Percentiles rank a stretch among this genome's conserved stretches.
Evolutionary conservation across 305 asterid genomes (phyloP).

Genomic region (Fraxinus sp.): DNA sequence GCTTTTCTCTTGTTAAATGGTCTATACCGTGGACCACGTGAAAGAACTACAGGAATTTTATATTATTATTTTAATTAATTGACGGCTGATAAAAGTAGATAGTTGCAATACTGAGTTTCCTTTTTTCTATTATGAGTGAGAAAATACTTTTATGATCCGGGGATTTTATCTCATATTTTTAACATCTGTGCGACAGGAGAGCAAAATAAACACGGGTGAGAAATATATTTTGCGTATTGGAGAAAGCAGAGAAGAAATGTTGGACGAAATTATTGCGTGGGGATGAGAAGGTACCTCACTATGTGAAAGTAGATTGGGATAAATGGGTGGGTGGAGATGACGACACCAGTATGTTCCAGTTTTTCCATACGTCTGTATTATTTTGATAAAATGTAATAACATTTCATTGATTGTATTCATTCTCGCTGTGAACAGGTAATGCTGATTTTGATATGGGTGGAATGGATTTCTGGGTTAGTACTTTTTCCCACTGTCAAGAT

Average conservation of each 20-base stretch:
- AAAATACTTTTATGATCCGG: not conserved
- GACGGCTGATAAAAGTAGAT: not conserved
- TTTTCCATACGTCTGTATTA: not conserved
- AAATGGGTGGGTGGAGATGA: slow-evolving; percentile 41
- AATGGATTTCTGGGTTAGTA: slow-evolving; percentile 86
- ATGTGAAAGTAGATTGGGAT: slow-evolving; percentile 92
- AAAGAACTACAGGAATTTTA: not conserved
- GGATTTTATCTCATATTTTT: not conserved
- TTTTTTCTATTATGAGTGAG: not conserved
- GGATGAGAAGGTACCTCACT: slow-evolving; percentile 73
- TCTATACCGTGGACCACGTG: not conserved
- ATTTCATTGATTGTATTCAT: slow-evolving; percentile 1
- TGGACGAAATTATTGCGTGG: slow-evolving; percentile 76
- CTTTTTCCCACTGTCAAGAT: not conserved
- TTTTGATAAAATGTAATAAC: not conserved
- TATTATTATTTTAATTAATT: too few species aligned
- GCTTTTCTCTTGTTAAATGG: not conserved
- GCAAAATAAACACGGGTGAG: slow-evolving; percentile 74
- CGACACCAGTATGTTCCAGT: slow-evolving; percentile 42
- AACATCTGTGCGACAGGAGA: slow-evolving; percentile 38
- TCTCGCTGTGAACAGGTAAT: slow-evolving; percentile 40
- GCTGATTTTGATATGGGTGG: slow-evolving; percentile 69
- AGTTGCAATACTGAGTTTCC: not conserved
- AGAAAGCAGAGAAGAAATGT: slow-evolving; percentile 86
- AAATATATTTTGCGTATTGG: slow-evolving; percentile 67